Evolutionary conservation across 352 stramenopile genomes (phyloP), one percentile per base, ranked within the genome.

Genomic region (Blastocystis sp.): DNA sequence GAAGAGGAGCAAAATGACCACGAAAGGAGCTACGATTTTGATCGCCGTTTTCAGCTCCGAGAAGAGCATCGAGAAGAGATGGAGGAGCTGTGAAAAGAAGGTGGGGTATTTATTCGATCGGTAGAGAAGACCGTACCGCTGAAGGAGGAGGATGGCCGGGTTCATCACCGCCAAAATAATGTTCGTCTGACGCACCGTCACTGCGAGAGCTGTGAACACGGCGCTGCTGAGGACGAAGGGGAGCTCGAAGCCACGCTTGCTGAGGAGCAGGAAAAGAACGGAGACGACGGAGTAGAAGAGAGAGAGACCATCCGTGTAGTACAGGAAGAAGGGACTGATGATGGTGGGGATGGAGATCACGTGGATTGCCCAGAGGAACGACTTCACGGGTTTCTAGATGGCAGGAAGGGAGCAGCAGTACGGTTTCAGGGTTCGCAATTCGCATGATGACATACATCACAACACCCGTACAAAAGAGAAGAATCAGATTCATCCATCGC

Each of bases 141-240:
- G 64, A 27, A 76, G 29, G 21, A 76, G 24, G 27, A 76, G 51
- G 4, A 76, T 18, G 6, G 48, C 48, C 38, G 64, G 64, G 32
- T 76, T 76, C 64, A 76, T 27, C 2, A 76, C 38, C 2, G 64
- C 34, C 11, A 76, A 36, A 3, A 94, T 86, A 48, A 94, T 92
- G 54, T 94, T 94, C 3, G 91, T 94, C 73, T 94, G 92, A 1
- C 92, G 91, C 51, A 93, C 92, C 24, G 92, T 71, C 38, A 94
- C 90, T 0, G 92, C 91, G 0, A 90, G 65, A 4, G 88, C 90
- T 27, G 59, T 69, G 53, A 84, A 67, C 18, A 72, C 29, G 29
- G 72, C 72, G 24, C 59, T 84, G 14, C 32, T n/a, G 29, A 84
- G 11, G 29, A 67, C 38, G 38, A 42, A 76, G 3, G 32, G 32